These are phyloP conservation scores for Colletotrichum siamense DNA, from an alignment of 2,329 filamentous ascomycete genomes.

Conservation along the genomic window DNA sequence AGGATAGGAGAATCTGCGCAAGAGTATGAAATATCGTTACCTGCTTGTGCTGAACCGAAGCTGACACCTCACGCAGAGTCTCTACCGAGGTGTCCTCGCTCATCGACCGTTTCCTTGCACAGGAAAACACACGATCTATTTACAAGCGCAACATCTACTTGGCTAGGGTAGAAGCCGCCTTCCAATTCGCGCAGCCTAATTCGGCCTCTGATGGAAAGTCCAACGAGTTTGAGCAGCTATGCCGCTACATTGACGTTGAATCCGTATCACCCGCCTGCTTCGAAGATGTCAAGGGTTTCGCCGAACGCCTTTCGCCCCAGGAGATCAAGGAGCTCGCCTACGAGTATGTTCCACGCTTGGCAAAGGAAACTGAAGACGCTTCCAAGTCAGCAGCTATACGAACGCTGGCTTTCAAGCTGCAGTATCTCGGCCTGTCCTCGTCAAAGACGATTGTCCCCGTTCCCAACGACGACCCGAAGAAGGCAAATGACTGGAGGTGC, in stretches of 20 bases:
- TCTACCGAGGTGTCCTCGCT: conserved; percentile 10
- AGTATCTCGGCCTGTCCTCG: conserved; percentile 50
- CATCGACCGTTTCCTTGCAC: conserved; percentile 9
- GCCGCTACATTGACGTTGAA: conserved; percentile 41
- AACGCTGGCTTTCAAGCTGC: conserved; percentile 46
- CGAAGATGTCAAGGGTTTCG: conserved; percentile 50
- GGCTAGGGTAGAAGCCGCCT: conserved; percentile 42
- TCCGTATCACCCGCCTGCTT: conserved; percentile 47
- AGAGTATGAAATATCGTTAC: conserved; percentile 32
- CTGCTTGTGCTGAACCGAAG: background rate
- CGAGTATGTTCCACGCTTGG: conserved; percentile 36
- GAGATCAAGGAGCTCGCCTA: conserved; percentile 47
- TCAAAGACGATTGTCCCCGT: conserved; percentile 31
- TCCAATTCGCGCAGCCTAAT: conserved; percentile 30
- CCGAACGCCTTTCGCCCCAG: conserved; percentile 43
- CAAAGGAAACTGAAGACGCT: conserved; percentile 28
- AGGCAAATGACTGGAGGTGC: conserved; percentile 24
- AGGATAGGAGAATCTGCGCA: conserved; percentile 34
- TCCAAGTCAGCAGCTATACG: conserved; percentile 30
- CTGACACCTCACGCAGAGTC: background rate
- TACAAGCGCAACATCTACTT: conserved; percentile 44
- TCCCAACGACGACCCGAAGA: conserved; percentile 19
- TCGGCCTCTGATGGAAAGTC: conserved; percentile 7
- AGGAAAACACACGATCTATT: conserved; percentile 32
- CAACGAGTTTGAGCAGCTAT: conserved; percentile 30